A percentile compares a stretch with the other conserved stretches of the same genome.
Conservation (phyloP, 345 rosid species). For the Linum tenue region DNA sequence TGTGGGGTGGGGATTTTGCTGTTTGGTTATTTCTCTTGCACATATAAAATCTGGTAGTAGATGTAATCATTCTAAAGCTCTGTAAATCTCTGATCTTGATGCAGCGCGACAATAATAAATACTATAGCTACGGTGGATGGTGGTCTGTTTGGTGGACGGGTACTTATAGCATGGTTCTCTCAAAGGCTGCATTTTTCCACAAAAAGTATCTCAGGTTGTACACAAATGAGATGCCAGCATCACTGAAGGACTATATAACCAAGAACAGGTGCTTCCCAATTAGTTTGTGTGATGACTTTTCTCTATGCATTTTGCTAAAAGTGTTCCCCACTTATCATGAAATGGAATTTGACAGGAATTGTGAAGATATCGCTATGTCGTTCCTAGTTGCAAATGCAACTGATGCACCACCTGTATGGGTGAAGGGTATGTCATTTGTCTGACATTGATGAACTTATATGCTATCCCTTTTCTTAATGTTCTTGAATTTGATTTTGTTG, state of each 20-base stretch:
- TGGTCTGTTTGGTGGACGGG: slow-evolving; percentile 99
- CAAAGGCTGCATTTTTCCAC: slow-evolving; percentile 97
- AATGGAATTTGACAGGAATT: slow-evolving; percentile 49
- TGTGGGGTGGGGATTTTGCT: too few relatives aligned
- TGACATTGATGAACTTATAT: not conserved
- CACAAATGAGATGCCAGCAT: slow-evolving; percentile 77
- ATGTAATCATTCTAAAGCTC: not conserved
- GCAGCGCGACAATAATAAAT: slow-evolving; percentile 47
- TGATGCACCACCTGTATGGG: slow-evolving; percentile 91
- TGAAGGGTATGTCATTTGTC: slow-evolving; percentile 50
- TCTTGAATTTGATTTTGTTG: too few relatives aligned
- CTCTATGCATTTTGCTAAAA: slow-evolving; percentile 10
- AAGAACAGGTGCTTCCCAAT: slow-evolving; percentile 53
- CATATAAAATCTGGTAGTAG: too few relatives aligned
- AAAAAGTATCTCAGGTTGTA: slow-evolving; percentile 74
- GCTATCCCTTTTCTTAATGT: not conserved
- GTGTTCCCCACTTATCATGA: slow-evolving; percentile 14
- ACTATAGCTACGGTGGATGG: slow-evolving; percentile 78
- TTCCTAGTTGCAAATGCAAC: slow-evolving; percentile 91
- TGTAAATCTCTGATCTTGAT: slow-evolving; percentile 11
- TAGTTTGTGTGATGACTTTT: not conserved
- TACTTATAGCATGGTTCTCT: slow-evolving; percentile 85
- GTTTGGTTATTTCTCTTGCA: too few relatives aligned
- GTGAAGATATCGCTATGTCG: slow-evolving; percentile 99
- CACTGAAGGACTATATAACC: slow-evolving; percentile 54